Percentiles rank a stretch among this genome's conserved stretches.
phyloP scores from a whole-genome alignment of 352 stramenopile genomes.

The Phytophthora sojae region DNA sequence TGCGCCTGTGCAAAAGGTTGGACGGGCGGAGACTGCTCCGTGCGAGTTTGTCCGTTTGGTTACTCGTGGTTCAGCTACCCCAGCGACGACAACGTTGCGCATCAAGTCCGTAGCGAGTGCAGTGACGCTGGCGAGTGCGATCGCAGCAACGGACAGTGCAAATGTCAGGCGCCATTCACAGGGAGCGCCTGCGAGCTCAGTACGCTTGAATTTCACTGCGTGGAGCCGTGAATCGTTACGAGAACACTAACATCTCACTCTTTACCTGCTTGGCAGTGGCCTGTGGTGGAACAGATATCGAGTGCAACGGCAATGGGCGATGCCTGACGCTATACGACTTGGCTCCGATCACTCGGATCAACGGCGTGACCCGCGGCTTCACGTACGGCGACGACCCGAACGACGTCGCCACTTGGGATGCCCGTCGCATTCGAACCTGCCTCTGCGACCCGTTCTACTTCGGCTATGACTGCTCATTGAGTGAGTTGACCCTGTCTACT shows the following conservation, averaged over 20 bases:
- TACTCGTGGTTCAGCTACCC: conserved; percentile 80
- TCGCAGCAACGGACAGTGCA: conserved; percentile 70
- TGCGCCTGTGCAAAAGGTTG: conserved; percentile 82
- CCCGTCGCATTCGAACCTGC: conserved; percentile 68
- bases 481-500: conserved; percentile 30
- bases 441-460: conserved; percentile 66
- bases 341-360: conserved; percentile 58
- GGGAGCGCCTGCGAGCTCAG: conserved; percentile 74
- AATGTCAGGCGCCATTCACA: conserved; percentile 75
- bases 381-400: conserved; percentile 75
- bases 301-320: conserved; percentile 80
- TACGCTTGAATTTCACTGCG: conserved; percentile 31
- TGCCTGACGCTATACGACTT: conserved; percentile 79
- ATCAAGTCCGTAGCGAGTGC: conserved; percentile 65
- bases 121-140: conserved; percentile 74
- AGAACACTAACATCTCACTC: neutral
- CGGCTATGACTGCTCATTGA: conserved; percentile 76
- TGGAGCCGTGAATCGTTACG: no score
- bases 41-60: conserved; percentile 63
- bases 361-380: conserved; percentile 61
- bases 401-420: conserved; percentile 78
- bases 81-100: conserved; percentile 54
- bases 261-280: conserved; percentile 48
- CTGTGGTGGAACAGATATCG: conserved; percentile 44
- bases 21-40: conserved; percentile 79